Base-by-base conservation (phyloP, 257 asterid genomes). In the Mentha longifolia region DNA sequence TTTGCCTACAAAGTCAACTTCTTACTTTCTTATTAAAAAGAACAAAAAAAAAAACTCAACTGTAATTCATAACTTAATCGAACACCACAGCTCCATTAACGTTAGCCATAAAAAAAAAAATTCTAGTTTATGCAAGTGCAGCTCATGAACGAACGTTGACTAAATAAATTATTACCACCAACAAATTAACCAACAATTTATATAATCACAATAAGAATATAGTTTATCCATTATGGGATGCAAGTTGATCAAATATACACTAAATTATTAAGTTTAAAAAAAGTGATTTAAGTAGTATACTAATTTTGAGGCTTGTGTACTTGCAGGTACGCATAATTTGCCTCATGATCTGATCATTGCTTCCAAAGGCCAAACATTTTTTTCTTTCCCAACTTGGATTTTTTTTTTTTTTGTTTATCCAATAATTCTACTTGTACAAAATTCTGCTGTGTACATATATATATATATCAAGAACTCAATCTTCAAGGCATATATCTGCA, bases 361-460 rank as follows among this genome's bases (percentile, higher is more conserved):
- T 72, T 71, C 90, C 87, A 85, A 87, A 81, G 77, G 96, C 72
- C 88, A 89, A 71, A 59, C 45, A 57, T 33, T 0, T 50, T 55
- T 19, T 54, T 67, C 39, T 65, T 63, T 37, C 69, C 16, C 72
- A 41, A 41, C 6, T 65, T 73, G 65, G 76, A 73, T 56, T 77
- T 74, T 20, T 45, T 80, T 56, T 77, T 74, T 20, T 45, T 80
- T 51, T 61, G n/a, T 33, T 65, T 7, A 54, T 71, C 79, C 77
- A 49, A 64, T 55, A 58, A 55, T 13, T 35, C 70, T 65, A 59
- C 15, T 55, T 65, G 61, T 63, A 37, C 15, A 12, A 35, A 9
- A 50, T 61, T 63, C 67, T 49, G 35, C 61, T 46, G 12, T 67
- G 72, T 71, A 11, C 42, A 41, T 19, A 10, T 42, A 42, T 16